Conservation (phyloP, 495 filamentous ascomycete species). For the Coniosporium apollinis region DNA sequence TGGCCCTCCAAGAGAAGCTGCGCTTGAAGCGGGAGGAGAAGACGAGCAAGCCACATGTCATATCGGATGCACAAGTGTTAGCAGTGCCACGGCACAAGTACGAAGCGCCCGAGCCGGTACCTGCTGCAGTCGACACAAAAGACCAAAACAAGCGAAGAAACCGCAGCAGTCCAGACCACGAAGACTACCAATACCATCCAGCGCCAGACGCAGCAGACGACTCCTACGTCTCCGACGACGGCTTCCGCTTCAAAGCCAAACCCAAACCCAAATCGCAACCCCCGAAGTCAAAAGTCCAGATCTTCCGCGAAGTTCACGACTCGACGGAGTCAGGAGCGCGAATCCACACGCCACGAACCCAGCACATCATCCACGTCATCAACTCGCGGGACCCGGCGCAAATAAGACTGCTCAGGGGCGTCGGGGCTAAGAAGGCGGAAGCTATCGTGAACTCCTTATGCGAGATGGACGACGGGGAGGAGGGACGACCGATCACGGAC, state of each 20-base stretch:
- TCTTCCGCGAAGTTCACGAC: constrained; percentile 13
- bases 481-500: constrained; percentile 26
- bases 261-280: constrained; percentile 15
- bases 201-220: constrained; percentile 9
- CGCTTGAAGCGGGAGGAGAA: constrained; percentile 25
- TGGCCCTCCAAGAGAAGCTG: constrained; percentile 44
- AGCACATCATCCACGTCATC: constrained; percentile 61
- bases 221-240: constrained; percentile 21
- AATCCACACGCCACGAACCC: constrained; percentile 43
- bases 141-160: not conserved
- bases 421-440: constrained; percentile 47
- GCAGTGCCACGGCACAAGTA: not conserved
- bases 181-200: constrained; percentile 11
- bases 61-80: not conserved
- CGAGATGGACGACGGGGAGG: constrained; percentile 29
- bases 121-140: not conserved
- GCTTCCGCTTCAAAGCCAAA: constrained; percentile 28
- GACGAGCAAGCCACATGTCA: constrained; percentile 15
- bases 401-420: constrained; percentile 52
- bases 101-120: not conserved
- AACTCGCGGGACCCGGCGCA: constrained; percentile 62
- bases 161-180: constrained; percentile 12
- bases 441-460: constrained; percentile 40
- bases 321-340: not conserved
- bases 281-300: constrained; percentile 14